Conservation (phyloP, 1,284 basidiomycete species). For the Boletus sp. region DNA sequence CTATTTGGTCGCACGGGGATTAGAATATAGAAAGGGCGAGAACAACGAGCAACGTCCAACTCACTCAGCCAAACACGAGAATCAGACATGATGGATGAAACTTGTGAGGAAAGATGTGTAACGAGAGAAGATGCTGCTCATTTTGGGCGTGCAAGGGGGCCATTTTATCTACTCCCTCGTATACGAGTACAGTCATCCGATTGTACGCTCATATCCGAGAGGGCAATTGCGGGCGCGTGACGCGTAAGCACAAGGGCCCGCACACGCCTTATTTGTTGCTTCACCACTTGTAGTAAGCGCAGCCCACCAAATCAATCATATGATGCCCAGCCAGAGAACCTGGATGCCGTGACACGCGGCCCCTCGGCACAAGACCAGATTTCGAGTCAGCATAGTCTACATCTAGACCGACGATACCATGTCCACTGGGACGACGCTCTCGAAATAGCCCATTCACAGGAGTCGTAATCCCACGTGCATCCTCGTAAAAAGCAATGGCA, state of each 20-base stretch:
- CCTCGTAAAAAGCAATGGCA: background rate
- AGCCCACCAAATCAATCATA: too few species aligned
- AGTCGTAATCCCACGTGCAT: background rate
- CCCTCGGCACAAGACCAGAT: too few species aligned
- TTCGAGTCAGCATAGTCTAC: too few species aligned
- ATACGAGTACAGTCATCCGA: conserved; percentile 1
- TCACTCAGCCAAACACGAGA: conserved; percentile 29
- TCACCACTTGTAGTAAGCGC: too few species aligned
- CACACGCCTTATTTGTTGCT: too few species aligned
- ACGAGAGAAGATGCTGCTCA: background rate
- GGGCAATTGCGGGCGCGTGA: background rate
- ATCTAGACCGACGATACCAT: too few species aligned
- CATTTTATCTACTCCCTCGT: conserved; percentile 12
- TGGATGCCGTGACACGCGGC: too few species aligned
- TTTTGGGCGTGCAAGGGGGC: background rate
- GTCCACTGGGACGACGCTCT: background rate
- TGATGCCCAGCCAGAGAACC: too few species aligned
- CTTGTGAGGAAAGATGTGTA: background rate
- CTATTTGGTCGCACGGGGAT: conserved; percentile 3
- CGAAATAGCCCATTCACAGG: conserved; percentile 1
- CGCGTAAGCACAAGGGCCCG: background rate
- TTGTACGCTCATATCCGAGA: background rate
- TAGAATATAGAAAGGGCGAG: conserved; percentile 1
- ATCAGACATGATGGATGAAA: conserved; percentile 10
- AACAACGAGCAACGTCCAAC: background rate